phyloP scores from a whole-genome alignment of 768 basidiomycete genomes.

The Lanmaoa rubissima region DNA sequence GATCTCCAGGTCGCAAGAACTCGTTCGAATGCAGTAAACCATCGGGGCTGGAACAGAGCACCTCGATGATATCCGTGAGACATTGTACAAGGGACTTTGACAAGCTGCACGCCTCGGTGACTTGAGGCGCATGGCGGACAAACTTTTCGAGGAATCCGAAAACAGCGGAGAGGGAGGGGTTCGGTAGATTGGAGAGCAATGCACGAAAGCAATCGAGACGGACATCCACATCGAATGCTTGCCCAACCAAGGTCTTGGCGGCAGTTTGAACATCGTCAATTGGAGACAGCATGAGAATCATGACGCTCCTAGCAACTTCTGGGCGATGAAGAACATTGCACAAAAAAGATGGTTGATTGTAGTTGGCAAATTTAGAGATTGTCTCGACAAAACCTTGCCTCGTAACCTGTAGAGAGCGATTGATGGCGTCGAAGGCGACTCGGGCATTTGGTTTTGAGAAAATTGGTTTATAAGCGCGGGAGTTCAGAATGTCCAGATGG shows the following conservation, averaged over 20 bases:
- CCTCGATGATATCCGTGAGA: slow-evolving; percentile 89
- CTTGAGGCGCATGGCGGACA: slow-evolving; percentile 51
- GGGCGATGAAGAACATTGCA: slow-evolving; percentile 54
- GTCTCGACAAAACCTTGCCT: slow-evolving; percentile 61
- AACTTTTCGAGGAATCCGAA: slow-evolving; percentile 67
- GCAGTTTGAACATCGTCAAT: slow-evolving; percentile 69
- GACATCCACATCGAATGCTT: slow-evolving; percentile 87
- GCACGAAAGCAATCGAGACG: slow-evolving; percentile 86
- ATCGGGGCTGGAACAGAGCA: slow-evolving; percentile 69
- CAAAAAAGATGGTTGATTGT: slow-evolving; percentile 49
- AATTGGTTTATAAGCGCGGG: slow-evolving; percentile 45
- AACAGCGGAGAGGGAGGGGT: slow-evolving; percentile 68
- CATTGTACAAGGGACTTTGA: slow-evolving; percentile 90
- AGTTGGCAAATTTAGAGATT: slow-evolving; percentile 65
- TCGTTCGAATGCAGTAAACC: slow-evolving; percentile 60
- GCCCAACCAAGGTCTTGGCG: slow-evolving; percentile 76
- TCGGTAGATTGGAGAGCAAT: slow-evolving; percentile 65
- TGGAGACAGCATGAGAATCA: slow-evolving; percentile 79
- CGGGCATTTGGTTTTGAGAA: slow-evolving; percentile 33
- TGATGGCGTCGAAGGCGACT: slow-evolving; percentile 52
- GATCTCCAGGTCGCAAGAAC: slow-evolving; percentile 49
- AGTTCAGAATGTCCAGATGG: slow-evolving; percentile 63
- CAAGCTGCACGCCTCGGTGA: slow-evolving; percentile 86
- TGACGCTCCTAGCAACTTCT: slow-evolving; percentile 57
- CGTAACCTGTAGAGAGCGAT: slow-evolving; percentile 54